Evolutionary conservation across 495 filamentous ascomycete genomes (phyloP), one percentile per base, ranked within the genome.

Genomic region (Astrocystis sublimbata): DNA sequence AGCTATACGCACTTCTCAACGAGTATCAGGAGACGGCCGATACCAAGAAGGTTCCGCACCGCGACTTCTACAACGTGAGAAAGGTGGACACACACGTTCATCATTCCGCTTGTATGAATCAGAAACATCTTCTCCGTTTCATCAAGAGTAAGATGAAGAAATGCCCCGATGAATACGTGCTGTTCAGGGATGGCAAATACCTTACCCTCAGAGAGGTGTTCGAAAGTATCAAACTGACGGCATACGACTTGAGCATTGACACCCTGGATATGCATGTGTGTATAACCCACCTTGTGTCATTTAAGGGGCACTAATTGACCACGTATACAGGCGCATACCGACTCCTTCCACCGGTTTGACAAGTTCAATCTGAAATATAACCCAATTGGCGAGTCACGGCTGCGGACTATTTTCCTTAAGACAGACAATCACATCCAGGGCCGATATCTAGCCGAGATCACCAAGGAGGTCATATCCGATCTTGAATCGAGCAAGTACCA

Each of bases 101-200:
- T 73, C 94, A 98, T 73, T 98, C 94, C 5, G 96, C 94, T 40
- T 98, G 96, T 73, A 98, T 98, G 94, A 98, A 98, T 73, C 94
- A 98, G 78, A 98, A 98, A 71, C 94, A 98, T 81, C 79, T 98
- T 42, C 81, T 98, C 61, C 90, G 94, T 40, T 98, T 98, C 75
- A 98, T 98, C 76, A 98, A 98, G 75, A 96, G 91, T 78, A 98
- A 97, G 76, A 96, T 98, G 90, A 96, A 97, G 82, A 98, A 96
- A 71, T 93, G 81, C 5, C 92, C 92, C 3, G 89, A 97, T 71
- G 94, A 98, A 78, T 87, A 93, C 35, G 94, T 98, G 17, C 83
- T 98, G 56, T 96, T 87, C 72, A 84, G 94, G 67, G 96, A 98
- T 77, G 93, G 91, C 54, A 96, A 93, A 75, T 85, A 96, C 73